Base-by-base conservation (phyloP, 495 filamentous ascomycete genomes). In the Penicillium angulare region DNA sequence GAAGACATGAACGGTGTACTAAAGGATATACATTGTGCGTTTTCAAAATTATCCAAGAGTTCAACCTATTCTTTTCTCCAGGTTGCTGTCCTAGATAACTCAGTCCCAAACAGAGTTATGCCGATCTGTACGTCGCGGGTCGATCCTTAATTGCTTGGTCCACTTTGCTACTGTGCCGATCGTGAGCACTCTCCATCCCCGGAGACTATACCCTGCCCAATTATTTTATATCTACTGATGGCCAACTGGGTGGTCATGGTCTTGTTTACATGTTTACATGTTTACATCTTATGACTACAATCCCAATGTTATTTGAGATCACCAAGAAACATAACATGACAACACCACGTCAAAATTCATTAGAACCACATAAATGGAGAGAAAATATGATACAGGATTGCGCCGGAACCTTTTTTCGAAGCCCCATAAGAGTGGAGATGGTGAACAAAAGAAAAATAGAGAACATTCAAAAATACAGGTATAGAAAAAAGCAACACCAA, bases 401-500 rank as follows among this genome's bases (percentile, higher is more conserved):
- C 62, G 60, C 53, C 51, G 51, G 59, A 60, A 57, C 47, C 56
- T 52, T 63, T 56, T 57, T 53, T 34, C n/a, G n/a, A 48, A 53
- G 54, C 49, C 49, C 61, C 52, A 57, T 43, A 49, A 50, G 59
- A 61, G 58, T 57, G 57, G 59, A 63, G 62, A 57, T 43, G 35
- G 10, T 10, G 24, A 41, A 41, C 15, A 34, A 57, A 43, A 60
- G 43, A 45, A 54, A 45, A 54, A 27, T 56, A 31, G 5, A 31
- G 13, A 31, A 31, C 27, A 31, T 7, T 7, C 43, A 67, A 60
- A 56, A 62, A 70, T 63, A 69, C 55, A 66, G 55, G 55, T 57
- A 66, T 54, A 52, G 55, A 36, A 57, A n/a, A n/a, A 31, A 67
- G 61, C 33, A 59, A 59, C 53, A 59, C 51, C 53, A 65, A 67